Conservation (phyloP, 2,329 filamentous ascomycete species). For the Hansfordia pulvinata region DNA sequence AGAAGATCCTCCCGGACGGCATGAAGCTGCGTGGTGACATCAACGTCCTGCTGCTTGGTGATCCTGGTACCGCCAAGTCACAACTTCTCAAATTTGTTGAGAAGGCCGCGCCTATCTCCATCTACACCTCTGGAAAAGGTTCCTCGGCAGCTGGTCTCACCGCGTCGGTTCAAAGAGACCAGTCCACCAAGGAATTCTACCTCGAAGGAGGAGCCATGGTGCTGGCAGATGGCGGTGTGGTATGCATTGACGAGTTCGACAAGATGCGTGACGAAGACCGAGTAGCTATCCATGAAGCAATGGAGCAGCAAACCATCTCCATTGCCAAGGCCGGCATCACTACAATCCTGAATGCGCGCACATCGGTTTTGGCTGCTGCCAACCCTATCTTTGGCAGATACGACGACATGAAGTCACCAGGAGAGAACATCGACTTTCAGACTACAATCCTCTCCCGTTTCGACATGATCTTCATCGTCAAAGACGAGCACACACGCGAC, state of each 20-base stretch:
- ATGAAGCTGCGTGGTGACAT: constrained; percentile 98
- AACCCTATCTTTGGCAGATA: constrained; percentile 98
- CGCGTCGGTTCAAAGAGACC: constrained; percentile 88
- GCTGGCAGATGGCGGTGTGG: constrained; percentile 87
- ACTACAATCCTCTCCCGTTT: constrained; percentile 97
- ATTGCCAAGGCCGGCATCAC: constrained; percentile 98
- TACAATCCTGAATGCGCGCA: constrained; percentile 90
- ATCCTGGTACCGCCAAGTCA: constrained; percentile 95
- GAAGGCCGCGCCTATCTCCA: constrained; percentile 89
- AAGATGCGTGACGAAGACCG: constrained; percentile 99
- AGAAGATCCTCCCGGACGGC: constrained; percentile 93
- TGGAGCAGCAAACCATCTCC: constrained; percentile 99
- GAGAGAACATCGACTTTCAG: constrained; percentile 98
- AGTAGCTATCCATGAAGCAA: constrained; percentile 97
- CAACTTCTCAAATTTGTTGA: constrained; percentile 96
- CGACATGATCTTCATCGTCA: constrained; percentile 99
- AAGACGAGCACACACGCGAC: constrained; percentile 79
- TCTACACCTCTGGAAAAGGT: constrained; percentile 97
- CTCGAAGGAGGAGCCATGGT: constrained; percentile 98
- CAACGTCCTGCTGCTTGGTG: constrained; percentile 90
- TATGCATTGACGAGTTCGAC: constrained; percentile 98
- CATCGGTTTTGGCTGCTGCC: constrained; percentile 86
- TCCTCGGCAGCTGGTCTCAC: constrained; percentile 96
- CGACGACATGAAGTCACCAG: constrained; percentile 93
- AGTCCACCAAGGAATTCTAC: constrained; percentile 88